Evolutionary conservation across 2,329 filamentous ascomycete species (phyloP).

Genomic region (Lasiodiplodia theobromae): DNA sequence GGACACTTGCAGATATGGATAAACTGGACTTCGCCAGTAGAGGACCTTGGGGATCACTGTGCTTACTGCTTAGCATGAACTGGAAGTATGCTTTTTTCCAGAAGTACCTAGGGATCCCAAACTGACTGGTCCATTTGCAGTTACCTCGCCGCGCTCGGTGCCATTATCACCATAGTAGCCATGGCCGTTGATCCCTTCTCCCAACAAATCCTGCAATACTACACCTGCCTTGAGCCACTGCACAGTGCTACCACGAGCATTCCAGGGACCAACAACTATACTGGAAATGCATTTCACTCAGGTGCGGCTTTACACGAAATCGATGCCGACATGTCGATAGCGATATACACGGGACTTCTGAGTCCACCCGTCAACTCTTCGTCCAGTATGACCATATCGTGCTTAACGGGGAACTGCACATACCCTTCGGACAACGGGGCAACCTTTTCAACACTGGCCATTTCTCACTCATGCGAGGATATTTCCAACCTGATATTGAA

Average conservation of each 20-base stretch:
- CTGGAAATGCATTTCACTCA: background rate
- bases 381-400: background rate
- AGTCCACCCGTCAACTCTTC: background rate
- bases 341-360: conserved; percentile 12
- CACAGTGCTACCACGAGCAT: background rate
- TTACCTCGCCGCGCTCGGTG: conserved; percentile 3
- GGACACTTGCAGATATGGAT: conserved; percentile 3
- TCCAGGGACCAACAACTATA: conserved; percentile 4
- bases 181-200: conserved; percentile 13
- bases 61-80: background rate
- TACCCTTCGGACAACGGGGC: background rate
- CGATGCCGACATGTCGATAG: background rate
- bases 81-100: background rate
- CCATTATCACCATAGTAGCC: conserved; percentile 1
- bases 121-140: background rate
- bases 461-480: conserved; percentile 8
- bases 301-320: background rate
- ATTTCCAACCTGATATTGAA: background rate
- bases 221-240: background rate
- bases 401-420: conserved; percentile 19
- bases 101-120: background rate
- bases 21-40: conserved; percentile 6
- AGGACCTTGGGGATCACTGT: conserved; percentile 14
- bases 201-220: conserved; percentile 12
- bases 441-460: conserved; percentile 8